phyloP scores from a whole-genome alignment of 768 basidiomycete genomes.

The Suillus subluteus region DNA sequence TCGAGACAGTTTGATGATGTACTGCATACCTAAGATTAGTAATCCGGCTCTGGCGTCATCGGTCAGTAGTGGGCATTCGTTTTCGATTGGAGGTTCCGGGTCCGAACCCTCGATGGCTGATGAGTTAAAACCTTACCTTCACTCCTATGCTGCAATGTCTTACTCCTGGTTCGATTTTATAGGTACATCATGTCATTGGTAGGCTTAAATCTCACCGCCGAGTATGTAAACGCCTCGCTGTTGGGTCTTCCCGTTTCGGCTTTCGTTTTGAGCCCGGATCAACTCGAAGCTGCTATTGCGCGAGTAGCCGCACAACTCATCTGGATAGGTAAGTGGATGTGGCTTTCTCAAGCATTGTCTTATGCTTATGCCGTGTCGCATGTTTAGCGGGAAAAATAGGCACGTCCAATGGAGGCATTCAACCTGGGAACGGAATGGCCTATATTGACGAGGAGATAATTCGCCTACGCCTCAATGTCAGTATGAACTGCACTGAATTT shows the following conservation, averaged over 20 bases:
- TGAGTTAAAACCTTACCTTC: neutral
- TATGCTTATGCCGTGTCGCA: neutral
- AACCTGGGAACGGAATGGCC: neutral
- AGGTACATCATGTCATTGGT: conserved; percentile 10
- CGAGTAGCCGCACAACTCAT: neutral
- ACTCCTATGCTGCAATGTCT: neutral
- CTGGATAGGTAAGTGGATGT: neutral
- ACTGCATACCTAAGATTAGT: neutral
- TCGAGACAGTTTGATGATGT: neutral
- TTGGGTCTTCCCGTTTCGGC: neutral
- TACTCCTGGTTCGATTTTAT: neutral
- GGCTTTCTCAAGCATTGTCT: neutral
- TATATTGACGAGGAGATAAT: neutral
- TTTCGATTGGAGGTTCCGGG: neutral
- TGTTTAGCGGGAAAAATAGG: neutral
- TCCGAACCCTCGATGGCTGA: neutral
- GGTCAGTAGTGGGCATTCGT: neutral
- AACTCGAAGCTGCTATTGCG: neutral
- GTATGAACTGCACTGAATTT: neutral
- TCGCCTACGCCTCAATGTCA: neutral
- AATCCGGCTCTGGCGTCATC: neutral
- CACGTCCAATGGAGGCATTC: neutral
- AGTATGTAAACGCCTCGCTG: neutral
- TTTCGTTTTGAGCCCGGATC: neutral
- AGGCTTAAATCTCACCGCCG: neutral